These are phyloP conservation scores for Neofusicoccum laricinum DNA, from an alignment of 2,329 filamentous ascomycete species.

Conservation along the genomic window DNA sequence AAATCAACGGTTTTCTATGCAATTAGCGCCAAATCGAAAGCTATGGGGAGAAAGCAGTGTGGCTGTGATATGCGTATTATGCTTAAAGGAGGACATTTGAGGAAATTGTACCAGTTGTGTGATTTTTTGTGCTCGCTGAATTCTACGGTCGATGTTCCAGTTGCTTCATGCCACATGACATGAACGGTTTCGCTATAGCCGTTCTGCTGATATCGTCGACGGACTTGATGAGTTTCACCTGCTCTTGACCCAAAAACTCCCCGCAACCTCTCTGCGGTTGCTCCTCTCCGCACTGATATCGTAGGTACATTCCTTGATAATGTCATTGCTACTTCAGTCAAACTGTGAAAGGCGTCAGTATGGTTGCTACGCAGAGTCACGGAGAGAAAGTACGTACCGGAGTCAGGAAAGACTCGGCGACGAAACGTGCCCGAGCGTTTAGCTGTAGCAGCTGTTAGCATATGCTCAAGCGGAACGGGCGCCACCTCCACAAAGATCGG, in stretches of 20 bases:
- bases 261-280: background rate
- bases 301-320: background rate
- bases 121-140: background rate
- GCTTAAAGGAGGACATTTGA: background rate
- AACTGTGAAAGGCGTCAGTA: constrained; percentile 1
- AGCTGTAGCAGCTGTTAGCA: constrained; percentile 55
- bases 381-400: constrained; percentile 57
- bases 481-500: background rate
- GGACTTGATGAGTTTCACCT: background rate
- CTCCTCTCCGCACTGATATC: background rate
- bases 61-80: background rate
- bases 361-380: too few relatives aligned
- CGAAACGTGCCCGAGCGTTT: constrained; percentile 94
- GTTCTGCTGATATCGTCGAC: background rate
- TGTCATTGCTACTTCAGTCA: background rate
- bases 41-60: background rate
- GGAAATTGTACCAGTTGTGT: background rate
- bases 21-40: background rate
- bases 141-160: background rate
- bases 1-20: background rate
- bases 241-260: background rate
- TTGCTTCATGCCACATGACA: constrained; percentile 6
- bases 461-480: background rate
- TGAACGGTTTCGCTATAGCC: background rate
- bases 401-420: constrained; percentile 96